Percentiles rank a stretch among this genome's conserved stretches.
phyloP scores from a whole-genome alignment of 176 grass and related monocot genomes.

The Oryza australiensis region DNA sequence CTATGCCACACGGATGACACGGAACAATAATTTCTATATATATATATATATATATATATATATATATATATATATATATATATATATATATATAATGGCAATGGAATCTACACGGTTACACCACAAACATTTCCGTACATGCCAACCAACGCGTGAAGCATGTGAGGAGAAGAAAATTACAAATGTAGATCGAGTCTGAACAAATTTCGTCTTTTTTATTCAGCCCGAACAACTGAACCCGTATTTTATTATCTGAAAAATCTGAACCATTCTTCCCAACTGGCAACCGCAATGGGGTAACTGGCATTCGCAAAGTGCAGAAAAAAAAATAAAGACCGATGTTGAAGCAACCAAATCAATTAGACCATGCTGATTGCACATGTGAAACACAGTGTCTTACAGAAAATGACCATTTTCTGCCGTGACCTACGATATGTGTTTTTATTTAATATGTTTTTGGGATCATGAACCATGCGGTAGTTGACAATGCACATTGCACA shows the following conservation, averaged over 20 bases:
- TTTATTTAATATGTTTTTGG: neutral
- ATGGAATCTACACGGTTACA: no score
- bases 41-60: no score
- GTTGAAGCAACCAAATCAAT: neutral
- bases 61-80: no score
- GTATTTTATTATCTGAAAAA: no score
- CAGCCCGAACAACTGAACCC: neutral
- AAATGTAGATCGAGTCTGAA: no score
- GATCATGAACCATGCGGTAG: neutral
- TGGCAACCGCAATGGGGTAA: neutral
- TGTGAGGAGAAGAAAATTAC: neutral
- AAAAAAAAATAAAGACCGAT: neutral
- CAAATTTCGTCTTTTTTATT: no score
- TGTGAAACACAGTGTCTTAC: neutral
- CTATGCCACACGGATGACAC: no score
- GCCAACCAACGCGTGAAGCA: neutral
- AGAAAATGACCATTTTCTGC: no score
- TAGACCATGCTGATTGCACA: neutral
- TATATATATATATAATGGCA: no score
- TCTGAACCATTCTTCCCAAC: neutral
- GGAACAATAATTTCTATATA: no score
- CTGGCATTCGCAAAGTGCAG: neutral
- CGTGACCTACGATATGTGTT: no score
- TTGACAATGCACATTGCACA: neutral
- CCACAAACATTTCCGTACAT: no score